Evolutionary conservation across 208 protist genomes (phyloP), one percentile per base, ranked within the genome.

Genomic region (Plasmodiophora brassicae): DNA sequence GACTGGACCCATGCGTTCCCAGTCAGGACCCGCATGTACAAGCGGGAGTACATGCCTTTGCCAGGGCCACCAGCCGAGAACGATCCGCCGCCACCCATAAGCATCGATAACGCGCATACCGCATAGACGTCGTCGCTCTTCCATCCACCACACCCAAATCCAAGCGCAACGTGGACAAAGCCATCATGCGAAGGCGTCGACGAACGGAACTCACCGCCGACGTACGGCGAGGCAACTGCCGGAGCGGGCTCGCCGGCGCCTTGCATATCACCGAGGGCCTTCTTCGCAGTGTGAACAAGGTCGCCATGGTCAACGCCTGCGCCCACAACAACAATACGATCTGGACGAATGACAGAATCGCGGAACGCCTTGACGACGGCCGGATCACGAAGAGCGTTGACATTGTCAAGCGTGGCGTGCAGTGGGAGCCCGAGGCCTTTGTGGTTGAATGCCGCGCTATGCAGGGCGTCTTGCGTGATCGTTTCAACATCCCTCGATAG

Each of bases 41-140:
- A 71, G 14, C 92, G 89, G 1, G 90, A 86, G 88, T 92, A 93
- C 92, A 93, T 93, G 53, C 91, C 92, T 78, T 94, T 94, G 65
- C 92, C 92, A 8, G 92, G 92, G 32, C 92, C 88, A 45, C 92
- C 91, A 53, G 90, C 89, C 54, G 88, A 91, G 72, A 94, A 94
- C 32, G 91, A 91, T 8, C 84, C 50, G 28, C 92, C 92, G 25
- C 92, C 92, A 43, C 92, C 92, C 84, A 94, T 91, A 25, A 94
- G 60, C 38, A 88, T 93, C 28, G 91, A 85, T 28, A 93, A 65
- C 1, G 91, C 90, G 45, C 85, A 87, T 0, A 88, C 44, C 0
- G 91, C 89, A 57, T 90, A 89, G 14, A 93, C 71, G 39, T 92
- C 92, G 10, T 71, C 65, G 44, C 88, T 89, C 0, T 87, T 72